Conservation (phyloP, 495 filamentous ascomycete genomes). For the Hypomontagnella submonticulosa region DNA sequence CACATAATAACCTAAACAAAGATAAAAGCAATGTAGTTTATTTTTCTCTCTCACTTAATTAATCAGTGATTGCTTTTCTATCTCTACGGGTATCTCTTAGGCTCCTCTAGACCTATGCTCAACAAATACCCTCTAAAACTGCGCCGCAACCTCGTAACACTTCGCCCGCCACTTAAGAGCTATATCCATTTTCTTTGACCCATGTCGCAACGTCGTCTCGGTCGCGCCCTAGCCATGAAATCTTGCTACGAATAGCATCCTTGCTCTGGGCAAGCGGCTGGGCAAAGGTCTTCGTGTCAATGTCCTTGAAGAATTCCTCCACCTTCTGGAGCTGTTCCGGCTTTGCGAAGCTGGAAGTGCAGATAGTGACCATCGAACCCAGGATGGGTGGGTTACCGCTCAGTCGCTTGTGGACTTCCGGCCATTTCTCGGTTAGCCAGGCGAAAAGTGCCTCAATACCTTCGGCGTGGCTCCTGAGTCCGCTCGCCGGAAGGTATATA, state of each 20-base stretch:
- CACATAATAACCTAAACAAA: neutral
- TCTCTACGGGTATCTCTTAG: conserved; percentile 43
- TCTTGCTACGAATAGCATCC: conserved; percentile 70
- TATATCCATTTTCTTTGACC: conserved; percentile 56
- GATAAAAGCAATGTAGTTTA: conserved; percentile 8
- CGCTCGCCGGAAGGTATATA: conserved; percentile 86
- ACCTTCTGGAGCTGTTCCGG: conserved; percentile 79
- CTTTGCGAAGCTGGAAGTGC: conserved; percentile 82
- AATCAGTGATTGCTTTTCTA: conserved; percentile 25
- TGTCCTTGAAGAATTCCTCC: conserved; percentile 80
- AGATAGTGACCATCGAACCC: conserved; percentile 83
- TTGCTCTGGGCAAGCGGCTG: conserved; percentile 70
- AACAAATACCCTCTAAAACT: conserved; percentile 22
- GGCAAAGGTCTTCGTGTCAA: conserved; percentile 81
- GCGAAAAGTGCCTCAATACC: conserved; percentile 84
- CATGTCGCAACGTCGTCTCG: conserved; percentile 65
- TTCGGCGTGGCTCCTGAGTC: conserved; percentile 78
- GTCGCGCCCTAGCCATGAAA: conserved; percentile 68
- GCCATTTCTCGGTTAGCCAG: conserved; percentile 92
- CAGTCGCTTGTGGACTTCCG: conserved; percentile 76
- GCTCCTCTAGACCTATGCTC: conserved; percentile 19
- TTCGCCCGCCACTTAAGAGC: conserved; percentile 7
- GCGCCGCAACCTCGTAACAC: conserved; percentile 8
- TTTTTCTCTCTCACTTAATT: conserved; percentile 8
- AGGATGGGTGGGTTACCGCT: conserved; percentile 79